phyloP scores from a whole-genome alignment of 345 rosid genomes.

The Capsella bursapastoris region DNA sequence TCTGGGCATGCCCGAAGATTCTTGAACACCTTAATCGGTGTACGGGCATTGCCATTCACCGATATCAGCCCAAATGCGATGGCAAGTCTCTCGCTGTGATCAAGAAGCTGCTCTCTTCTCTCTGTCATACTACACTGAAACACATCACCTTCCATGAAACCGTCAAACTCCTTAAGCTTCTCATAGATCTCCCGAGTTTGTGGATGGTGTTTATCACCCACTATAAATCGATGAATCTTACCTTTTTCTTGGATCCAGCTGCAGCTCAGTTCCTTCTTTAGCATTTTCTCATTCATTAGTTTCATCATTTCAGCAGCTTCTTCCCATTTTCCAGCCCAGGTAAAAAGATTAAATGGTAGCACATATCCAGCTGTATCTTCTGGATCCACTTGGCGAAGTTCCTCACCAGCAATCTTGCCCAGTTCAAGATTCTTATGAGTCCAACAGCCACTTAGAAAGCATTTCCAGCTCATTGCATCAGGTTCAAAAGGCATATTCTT shows the following conservation, averaged over 20 bases:
- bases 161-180: conserved; percentile 59
- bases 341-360: conserved; percentile 66
- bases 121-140: conserved; percentile 51
- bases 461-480: conserved; percentile 78
- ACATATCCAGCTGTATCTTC: conserved; percentile 70
- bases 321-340: conserved; percentile 61
- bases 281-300: conserved; percentile 59
- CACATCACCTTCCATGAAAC: conserved; percentile 46
- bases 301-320: conserved; percentile 72
- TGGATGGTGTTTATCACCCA: conserved; percentile 78
- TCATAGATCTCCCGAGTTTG: conserved; percentile 57
- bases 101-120: conserved; percentile 63
- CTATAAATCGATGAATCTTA: conserved; percentile 66
- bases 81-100: conserved; percentile 82
- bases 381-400: conserved; percentile 60
- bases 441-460: conserved; percentile 80
- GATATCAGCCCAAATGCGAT: conserved; percentile 73
- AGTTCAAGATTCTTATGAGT: conserved; percentile 63
- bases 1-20: conserved; percentile 72
- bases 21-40: conserved; percentile 66
- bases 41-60: conserved; percentile 43
- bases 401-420: conserved; percentile 66
- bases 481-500: conserved; percentile 65
- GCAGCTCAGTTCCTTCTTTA: conserved; percentile 75
- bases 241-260: conserved; percentile 75